Evolutionary conservation across 345 rosid species (phyloP), one percentile per base, ranked within the genome.

Genomic region (Linum tenue): DNA sequence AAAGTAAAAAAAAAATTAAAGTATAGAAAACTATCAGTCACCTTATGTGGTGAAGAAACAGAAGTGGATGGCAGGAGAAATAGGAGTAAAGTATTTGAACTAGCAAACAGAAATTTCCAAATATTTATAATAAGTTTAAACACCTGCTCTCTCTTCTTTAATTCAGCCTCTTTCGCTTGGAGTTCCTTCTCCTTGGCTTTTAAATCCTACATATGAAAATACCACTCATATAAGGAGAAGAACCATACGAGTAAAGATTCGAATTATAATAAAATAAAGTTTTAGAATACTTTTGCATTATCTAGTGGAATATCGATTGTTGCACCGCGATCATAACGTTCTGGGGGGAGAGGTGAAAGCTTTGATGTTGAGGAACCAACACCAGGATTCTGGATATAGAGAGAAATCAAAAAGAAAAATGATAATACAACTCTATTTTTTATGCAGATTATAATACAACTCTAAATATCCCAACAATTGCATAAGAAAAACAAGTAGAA

Each of bases 281-380:
- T 55, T 11, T 62, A n/a, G 48, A 66, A 80, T 84, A 91, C 97
- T 68, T 84, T 91, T 79, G 85, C 73, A 31, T 81, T 75, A 80
- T 87, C 94, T 55, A 95, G 75, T 36, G 99, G 98, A 67, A 95
- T 89, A 73, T 95, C 96, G 35, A 86, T 94, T 0, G 97, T 89
- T 3, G 96, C 98, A 55, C 91, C 92, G 77, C 72, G 85, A 63
- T 82, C 94, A 59, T 76, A 67, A 31, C 91, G 82, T 56, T 81
- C 77, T 36, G 92, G 77, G 50, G 90, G 80, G 64, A 81, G 66
- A 0, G 82, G 73, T 69, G 92, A 85, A 67, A 79, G 70, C 3
- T 84, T 87, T 5, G 79, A 64, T 37, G 86, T 58, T 72, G 80
- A 90, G 37, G 84, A 82, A 31, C 80, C 78, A 69, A 50, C 68